Evolutionary conservation across 352 stramenopile species (phyloP), one percentile per base, ranked within the genome.

Genomic region (Blastocystis sp.): DNA sequence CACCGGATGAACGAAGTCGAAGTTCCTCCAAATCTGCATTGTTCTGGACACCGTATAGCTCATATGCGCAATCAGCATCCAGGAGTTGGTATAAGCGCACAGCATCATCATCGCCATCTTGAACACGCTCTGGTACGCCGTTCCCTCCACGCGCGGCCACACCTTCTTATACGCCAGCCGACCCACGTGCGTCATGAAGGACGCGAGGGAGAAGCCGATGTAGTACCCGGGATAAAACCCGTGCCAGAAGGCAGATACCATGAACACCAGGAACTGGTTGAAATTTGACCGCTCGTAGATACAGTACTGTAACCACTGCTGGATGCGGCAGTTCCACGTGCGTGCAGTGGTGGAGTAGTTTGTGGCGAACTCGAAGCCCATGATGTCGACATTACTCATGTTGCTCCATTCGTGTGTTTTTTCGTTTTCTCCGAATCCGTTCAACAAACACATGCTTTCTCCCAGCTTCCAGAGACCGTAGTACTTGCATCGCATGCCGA

Each of bases 141-240:
- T 64, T 38, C 51, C 51, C 34, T 64, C n/a, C 51, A 81, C 69
- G 32, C 16, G 48, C 14, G 69, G 69, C 69, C 69, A 81, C 24
- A 81, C 21, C 46, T 81, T 81, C 44, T 57, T 81, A 4, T 6
- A 21, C 4, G 69, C 69, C 24, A 81, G 29, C 6, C 48, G 42
- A 32, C 40, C 42, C 4, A 64, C 69, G 9, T 38, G 14, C 14
- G 42, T 63, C 69, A 81, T 63, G n/a, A 63, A 24, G 9, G 51
- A 64, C 4, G 44, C 69, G 3, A 64, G 44, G 1, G 4, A n/a
- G 89, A 98, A 98, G 87, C 97, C 96, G 9, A 97, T 87, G 89
- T 97, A 98, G 90, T 98, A 98, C 16, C 94, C 94, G 9, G 94
- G 94, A 88, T 98, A 98, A 86, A 98, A 98, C n/a, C 95, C 95